phyloP scores from a whole-genome alignment of 768 basidiomycete genomes.

The Suillus fuscotomentosus region DNA sequence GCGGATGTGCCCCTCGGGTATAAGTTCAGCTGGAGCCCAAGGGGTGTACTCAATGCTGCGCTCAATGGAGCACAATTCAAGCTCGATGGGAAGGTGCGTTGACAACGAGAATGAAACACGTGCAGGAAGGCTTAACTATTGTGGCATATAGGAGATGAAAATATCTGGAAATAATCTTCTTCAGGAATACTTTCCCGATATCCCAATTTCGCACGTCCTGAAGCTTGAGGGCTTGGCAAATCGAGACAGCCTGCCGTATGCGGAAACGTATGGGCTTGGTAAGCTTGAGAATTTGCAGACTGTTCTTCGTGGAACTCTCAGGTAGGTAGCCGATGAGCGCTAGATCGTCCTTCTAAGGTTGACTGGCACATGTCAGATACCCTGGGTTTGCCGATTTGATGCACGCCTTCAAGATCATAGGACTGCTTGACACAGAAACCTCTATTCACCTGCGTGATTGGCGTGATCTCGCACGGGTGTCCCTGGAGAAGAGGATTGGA shows the following conservation, averaged over 20 bases:
- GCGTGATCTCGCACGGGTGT: conserved; percentile 37
- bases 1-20: conserved; percentile 73
- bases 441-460: conserved; percentile 20
- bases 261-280: conserved; percentile 59
- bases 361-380: conserved; percentile 48
- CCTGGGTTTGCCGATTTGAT: conserved; percentile 79
- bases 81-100: conserved; percentile 53
- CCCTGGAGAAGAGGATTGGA: conserved; percentile 29
- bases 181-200: conserved; percentile 54
- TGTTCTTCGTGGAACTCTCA: conserved; percentile 80
- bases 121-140: background rate
- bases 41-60: conserved; percentile 81
- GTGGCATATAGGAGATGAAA: conserved; percentile 36
- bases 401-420: conserved; percentile 67
- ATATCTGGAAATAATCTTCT: conserved; percentile 58
- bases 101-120: background rate
- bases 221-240: conserved; percentile 85
- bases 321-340: conserved; percentile 38
- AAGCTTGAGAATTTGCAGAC: conserved; percentile 47
- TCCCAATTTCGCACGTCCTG: conserved; percentile 63
- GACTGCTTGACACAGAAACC: conserved; percentile 51
- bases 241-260: conserved; percentile 75
- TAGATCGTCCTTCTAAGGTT: background rate
- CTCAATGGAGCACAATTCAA: conserved; percentile 69
- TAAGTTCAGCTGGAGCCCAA: conserved; percentile 93